phyloP scores from a whole-genome alignment of 208 protist genomes.

The Acanthamoeba culbertsoni region DNA sequence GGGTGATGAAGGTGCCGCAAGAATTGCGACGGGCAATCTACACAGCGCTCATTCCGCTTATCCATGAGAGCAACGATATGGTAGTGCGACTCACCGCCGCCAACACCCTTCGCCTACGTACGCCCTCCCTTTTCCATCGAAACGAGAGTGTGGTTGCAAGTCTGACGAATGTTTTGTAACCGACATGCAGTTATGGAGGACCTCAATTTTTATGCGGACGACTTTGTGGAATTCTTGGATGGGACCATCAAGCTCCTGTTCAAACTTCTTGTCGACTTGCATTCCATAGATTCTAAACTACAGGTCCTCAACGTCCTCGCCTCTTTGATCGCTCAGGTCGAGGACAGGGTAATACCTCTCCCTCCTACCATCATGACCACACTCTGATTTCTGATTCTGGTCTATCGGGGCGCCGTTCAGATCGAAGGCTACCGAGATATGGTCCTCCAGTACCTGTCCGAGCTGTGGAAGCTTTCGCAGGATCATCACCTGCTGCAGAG shows the following conservation, averaged over 20 bases:
- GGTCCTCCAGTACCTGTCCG: slow-evolving; percentile 14
- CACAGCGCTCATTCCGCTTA: neutral
- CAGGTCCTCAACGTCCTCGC: slow-evolving; percentile 54
- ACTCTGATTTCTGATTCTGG: neutral
- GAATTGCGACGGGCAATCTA: slow-evolving; percentile 41
- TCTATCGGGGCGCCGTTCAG: neutral
- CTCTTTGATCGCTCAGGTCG: slow-evolving; percentile 38
- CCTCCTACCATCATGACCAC: no score
- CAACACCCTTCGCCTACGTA: slow-evolving; percentile 38
- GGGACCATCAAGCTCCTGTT: slow-evolving; percentile 38
- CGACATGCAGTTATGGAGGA: slow-evolving; percentile 4
- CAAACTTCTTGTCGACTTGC: slow-evolving; percentile 17
- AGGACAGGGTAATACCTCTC: neutral
- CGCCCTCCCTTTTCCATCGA: neutral
- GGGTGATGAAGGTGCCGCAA: slow-evolving; percentile 41
- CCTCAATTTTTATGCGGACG: slow-evolving; percentile 15
- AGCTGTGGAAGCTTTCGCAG: slow-evolving; percentile 41
- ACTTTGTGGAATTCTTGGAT: slow-evolving; percentile 42
- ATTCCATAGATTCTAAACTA: slow-evolving; percentile 40
- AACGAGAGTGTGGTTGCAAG: neutral
- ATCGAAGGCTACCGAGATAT: slow-evolving; percentile 34
- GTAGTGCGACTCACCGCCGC: slow-evolving; percentile 37
- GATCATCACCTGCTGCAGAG: slow-evolving; percentile 48
- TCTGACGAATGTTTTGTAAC: neutral
- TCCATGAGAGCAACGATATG: slow-evolving; percentile 53